These are phyloP conservation scores for Leccinum arenicola DNA, from an alignment of 768 basidiomycete species.

Conservation along the genomic window DNA sequence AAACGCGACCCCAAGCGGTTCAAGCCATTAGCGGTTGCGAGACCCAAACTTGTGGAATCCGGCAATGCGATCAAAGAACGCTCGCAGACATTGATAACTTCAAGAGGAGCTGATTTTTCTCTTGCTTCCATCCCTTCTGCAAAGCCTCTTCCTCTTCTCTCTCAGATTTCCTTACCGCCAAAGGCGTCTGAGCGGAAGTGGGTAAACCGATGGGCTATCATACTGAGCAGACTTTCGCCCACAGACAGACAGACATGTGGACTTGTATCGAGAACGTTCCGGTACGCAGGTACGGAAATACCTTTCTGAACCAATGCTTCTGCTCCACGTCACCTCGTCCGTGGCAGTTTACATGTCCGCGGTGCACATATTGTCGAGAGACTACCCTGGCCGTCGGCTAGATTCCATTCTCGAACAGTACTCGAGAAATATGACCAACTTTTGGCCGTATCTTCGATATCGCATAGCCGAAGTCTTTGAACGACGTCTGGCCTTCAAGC, in stretches of 20 bases:
- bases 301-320: slow-evolving; percentile 1
- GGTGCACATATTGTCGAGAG: slow-evolving; percentile 39
- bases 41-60: not conserved
- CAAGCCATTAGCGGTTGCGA: slow-evolving; percentile 11
- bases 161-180: slow-evolving; percentile 54
- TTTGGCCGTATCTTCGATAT: slow-evolving; percentile 68
- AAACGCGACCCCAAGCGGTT: slow-evolving; percentile 12
- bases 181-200: slow-evolving; percentile 55
- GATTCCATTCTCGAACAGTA: slow-evolving; percentile 36
- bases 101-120: not conserved
- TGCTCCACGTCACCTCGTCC: not conserved
- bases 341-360: slow-evolving; percentile 63
- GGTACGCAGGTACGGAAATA: slow-evolving; percentile 52
- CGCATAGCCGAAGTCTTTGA: slow-evolving; percentile 43
- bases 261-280: slow-evolving; percentile 58
- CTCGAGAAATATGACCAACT: slow-evolving; percentile 49
- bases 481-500: slow-evolving; percentile 39
- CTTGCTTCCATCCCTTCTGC: not conserved
- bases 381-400: slow-evolving; percentile 52
- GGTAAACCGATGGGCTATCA: slow-evolving; percentile 49
- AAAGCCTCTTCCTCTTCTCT: slow-evolving; percentile 26
- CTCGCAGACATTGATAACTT: not conserved
- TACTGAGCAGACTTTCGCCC: slow-evolving; percentile 47
- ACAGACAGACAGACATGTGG: slow-evolving; percentile 44
- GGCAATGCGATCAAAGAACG: not conserved